These are phyloP conservation scores for Monilinia vaccinii-corymbosi DNA, from an alignment of 2,329 filamentous ascomycete genomes.

Conservation along the genomic window DNA sequence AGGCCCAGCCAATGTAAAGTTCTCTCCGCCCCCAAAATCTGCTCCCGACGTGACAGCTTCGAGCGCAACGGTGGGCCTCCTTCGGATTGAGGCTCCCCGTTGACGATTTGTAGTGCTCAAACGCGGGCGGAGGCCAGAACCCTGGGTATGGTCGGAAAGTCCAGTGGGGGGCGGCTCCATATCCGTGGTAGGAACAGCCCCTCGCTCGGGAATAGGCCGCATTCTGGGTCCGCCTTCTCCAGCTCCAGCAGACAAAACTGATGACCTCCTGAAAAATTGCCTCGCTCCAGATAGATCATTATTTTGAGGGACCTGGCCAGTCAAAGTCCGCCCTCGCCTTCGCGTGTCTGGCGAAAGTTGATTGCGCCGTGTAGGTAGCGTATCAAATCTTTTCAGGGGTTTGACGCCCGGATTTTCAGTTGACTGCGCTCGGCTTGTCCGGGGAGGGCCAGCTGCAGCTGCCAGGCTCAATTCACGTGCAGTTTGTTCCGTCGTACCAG, in stretches of 20 bases:
- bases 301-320: not conserved
- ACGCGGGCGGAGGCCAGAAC: conserved; percentile 7
- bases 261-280: conserved; percentile 1
- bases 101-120: conserved; percentile 1
- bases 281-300: not conserved
- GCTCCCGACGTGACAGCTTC: conserved; percentile 3
- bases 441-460: not conserved
- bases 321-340: conserved; percentile 1
- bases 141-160: not conserved
- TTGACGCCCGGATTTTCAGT: not conserved
- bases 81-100: conserved; percentile 8
- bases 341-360: conserved; percentile 4
- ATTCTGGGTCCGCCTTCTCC: not conserved
- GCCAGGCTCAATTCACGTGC: not conserved
- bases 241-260: not conserved
- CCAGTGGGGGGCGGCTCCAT: not conserved
- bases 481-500: not conserved
- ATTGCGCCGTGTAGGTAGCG: not conserved
- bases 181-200: not conserved
- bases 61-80: conserved; percentile 6
- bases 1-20: conserved; percentile 27
- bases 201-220: conserved; percentile 3
- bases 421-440: not conserved
- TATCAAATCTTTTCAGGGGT: conserved; percentile 6
- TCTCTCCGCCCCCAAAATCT: conserved; percentile 9